Base-by-base conservation (phyloP, 257 asterid species). In the Solanum lycopersicoides region DNA sequence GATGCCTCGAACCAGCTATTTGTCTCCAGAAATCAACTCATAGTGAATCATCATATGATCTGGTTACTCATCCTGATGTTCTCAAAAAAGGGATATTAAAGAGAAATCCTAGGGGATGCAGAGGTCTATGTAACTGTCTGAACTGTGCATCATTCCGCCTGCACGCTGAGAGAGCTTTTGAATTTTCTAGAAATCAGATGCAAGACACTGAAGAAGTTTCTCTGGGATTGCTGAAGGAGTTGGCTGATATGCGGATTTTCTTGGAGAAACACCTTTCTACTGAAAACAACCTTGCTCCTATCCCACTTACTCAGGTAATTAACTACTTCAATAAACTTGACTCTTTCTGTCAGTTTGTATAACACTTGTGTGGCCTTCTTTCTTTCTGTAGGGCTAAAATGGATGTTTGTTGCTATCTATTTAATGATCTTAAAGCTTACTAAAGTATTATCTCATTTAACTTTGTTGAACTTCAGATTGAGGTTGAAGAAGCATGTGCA, bases 61-160 rank as follows among this genome's bases (percentile, higher is more conserved):
- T 85, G 73, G 82, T 75, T 65, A 77, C 83, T 88, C 84, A 87
- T 72, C 79, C 25, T 32, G 82, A 82, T 50, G 86, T 85, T 87
- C 83, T 88, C 86, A 45, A 21, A 20, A 94, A 89, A 90, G 98
- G 99, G 76, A 93, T 96, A 90, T 91, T 95, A 59, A 96, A 91
- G 93, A 92, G 93, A 89, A 95, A 93, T 86, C 95, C 92, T 69
- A 89, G 90, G 87, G 97, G 98, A 20, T 96, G 99, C 89, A 91
- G 98, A 92, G 98, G 99, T 87, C 90, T 90, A 41, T 96, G 99
- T 82, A 90, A 86, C 88, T 96, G 99, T 90, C 92, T 96, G 89
- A 93, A 93, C 79, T 95, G 99, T 90, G 92, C 95, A 86, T 93
- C 98, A 25, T 96, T 95, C 89, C 97, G 96, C 80, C 94, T 96